Base-by-base conservation (phyloP, 2,329 filamentous ascomycete genomes). In the Sclerotinia subarctica region DNA sequence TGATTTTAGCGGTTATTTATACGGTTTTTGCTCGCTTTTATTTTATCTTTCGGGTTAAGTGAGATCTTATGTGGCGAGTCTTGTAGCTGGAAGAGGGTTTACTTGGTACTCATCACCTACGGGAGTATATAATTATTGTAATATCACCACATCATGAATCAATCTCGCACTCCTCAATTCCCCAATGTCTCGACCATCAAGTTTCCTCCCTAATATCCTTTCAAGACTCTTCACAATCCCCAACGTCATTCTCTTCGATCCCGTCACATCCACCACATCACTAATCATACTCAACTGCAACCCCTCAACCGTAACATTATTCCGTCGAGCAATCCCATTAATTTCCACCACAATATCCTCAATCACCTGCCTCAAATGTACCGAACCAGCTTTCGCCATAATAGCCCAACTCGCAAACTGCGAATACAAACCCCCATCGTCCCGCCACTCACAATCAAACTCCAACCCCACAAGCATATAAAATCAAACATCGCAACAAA, bases 401-500 rank as follows among this genome's bases (percentile, higher is more conserved):
- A 60, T 60, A 10, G 58, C 47, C 58, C 58, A 60, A 8, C 58
- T 60, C 26, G 44, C 58, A 10, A 49, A 60, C 35, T 60, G 58
- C 13, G 44, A 49, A 49, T 49, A 35, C 58, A 60, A 32, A 4
- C 19, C n/a, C 0, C 11, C 46, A 47, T 49, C 44, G 19, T 35
- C 58, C 44, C 35, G 44, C 46, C 46, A 60, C 10, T 47, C 32
- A 29, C 35, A 56, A 29, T 56, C 62, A n/a, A 53, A 42, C 15
- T 56, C 47, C 26, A 64, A 8, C 6, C 62, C 62, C 79, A 53
- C 79, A 75, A 3, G 86, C 84, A 74, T 89, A 90, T 84, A 90
- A 87, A 73, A 90, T 80, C 68, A 90, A 81, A 75, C 90, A 90
- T 10, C 88, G 85, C 66, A 90, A 78, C 17, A 90, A 78, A 75